Evolutionary conservation across 2,329 filamentous ascomycete species (phyloP), one percentile per base, ranked within the genome.

Genomic region (Fonsecaea nubica): DNA sequence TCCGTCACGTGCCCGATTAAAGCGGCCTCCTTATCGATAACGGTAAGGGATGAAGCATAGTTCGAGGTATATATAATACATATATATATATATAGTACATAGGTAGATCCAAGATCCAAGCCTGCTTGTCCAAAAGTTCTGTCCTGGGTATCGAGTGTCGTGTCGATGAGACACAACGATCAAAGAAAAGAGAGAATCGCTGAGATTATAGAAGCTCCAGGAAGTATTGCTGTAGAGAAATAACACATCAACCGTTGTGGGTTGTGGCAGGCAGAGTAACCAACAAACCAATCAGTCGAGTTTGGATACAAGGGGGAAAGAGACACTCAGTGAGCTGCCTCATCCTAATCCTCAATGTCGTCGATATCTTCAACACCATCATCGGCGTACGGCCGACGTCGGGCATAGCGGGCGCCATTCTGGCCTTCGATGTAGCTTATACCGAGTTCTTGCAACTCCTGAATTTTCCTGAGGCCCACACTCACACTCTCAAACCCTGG

Each of bases 401-500:
- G 6, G 5, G 53, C 25, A 38, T 55, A 48, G 15, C 40, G 48
- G 4, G 52, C 64, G 15, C 13, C 54, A 48, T 33, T 56, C 3
- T 59, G 38, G 12, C 61, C 58, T 36, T 65, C 58, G 32, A 63
- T 35, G 38, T 64, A 68, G 33, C 63, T 52, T 45, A 72, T 69
- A 12, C 71, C 71, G 30, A 68, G 53, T 10, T 56, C 40, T 5
- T 33, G 30, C n/a, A 72, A 61, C 45, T 59, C 54, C 4, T 57
- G 42, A 25, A 68, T 53, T 33, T 70, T 35, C 12, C 58, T 48
- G 4, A 53, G 12, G 18, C 64, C 69, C 38, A 74, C 67, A 21
- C 64, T 69, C 12, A 73, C 72, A 5, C 10, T 13, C 35, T 68
- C 67, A 52, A 74, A 71, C 0, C 65, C 64, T 36, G 8, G 25